Base-by-base conservation (phyloP, 106 monocot genomes). In the Allium cepa region DNA sequence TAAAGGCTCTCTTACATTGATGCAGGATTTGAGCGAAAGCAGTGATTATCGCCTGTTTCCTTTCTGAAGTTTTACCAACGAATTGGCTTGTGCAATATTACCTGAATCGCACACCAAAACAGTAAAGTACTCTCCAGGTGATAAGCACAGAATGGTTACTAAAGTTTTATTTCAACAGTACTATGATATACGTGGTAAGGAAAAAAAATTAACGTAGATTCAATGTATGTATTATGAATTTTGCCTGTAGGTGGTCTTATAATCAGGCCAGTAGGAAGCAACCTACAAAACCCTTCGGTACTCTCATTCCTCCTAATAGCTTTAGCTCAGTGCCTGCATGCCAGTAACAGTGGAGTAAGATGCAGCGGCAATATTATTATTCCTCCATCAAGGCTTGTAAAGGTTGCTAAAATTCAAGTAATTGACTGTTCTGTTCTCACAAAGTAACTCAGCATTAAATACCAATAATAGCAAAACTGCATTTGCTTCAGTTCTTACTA, bases 211-310 rank as follows among this genome's bases (percentile, higher is more conserved):
- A 18, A 8, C 22, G 4, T 6, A 59, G 22, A 59, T 15, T 59
- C 22, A 17, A 18, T 8, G 5, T 56, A 11, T 56, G n/a, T 13
- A n/a, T 56, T 1, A n/a, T 56, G n/a, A 56, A 13, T 56, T 5
- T 28, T 27, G 27, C 27, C 10, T 28, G 62, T 72, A 91, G 93
- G 90, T 7, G 94, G 94, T 0, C 63, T 94, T 9, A 69, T 90
- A 55, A 90, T 79, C 73, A 87, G 87, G 76, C 78, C 87, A 84
- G 71, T 80, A 46, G 94, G 90, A 47, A 87, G 82, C 70, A 94
- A 94, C 80, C 79, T 94, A 84, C 94, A 94, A 53, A 90, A 94
- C 36, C 90, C 90, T 71, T 90, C 94, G 10, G 90, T 90, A 26
- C 82, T 82, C 9, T 76, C 90, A 49, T 94, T 94, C 77, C 82